These are phyloP conservation scores for Neurospora sp. DNA, from an alignment of 495 filamentous ascomycete genomes.

Conservation along the genomic window DNA sequence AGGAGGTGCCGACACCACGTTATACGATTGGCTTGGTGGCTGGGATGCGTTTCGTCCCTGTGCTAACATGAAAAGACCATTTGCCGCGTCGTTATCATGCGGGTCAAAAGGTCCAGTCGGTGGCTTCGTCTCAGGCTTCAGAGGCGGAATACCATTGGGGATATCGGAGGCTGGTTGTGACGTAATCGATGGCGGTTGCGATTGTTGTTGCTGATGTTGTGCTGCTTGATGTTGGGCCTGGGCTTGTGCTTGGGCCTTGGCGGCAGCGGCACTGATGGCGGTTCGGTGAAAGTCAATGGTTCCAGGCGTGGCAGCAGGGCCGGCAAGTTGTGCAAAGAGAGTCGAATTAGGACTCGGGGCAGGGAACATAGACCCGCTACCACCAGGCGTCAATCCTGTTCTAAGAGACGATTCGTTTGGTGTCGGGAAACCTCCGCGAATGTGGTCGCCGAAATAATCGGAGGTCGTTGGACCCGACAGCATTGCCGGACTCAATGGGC, in stretches of 20 bases:
- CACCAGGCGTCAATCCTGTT: slow-evolving; percentile 87
- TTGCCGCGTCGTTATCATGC: slow-evolving; percentile 91
- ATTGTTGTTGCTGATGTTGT: slow-evolving; percentile 37
- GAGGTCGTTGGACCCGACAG: slow-evolving; percentile 66
- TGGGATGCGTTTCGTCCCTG: slow-evolving; percentile 52
- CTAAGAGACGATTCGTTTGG: slow-evolving; percentile 94
- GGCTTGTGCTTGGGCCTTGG: slow-evolving; percentile 42
- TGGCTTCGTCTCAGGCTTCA: slow-evolving; percentile 36
- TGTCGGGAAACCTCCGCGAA: slow-evolving; percentile 79
- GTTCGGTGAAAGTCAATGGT: slow-evolving; percentile 94
- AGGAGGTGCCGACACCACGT: slow-evolving; percentile 18
- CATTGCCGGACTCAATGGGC: slow-evolving; percentile 95
- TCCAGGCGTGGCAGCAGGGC: slow-evolving; percentile 66
- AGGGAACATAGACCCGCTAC: slow-evolving; percentile 96
- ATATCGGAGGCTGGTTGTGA: slow-evolving; percentile 40
- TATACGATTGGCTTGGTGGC: slow-evolving; percentile 39
- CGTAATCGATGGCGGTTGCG: slow-evolving; percentile 22
- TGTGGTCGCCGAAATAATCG: slow-evolving; percentile 66
- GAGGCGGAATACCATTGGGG: slow-evolving; percentile 24
- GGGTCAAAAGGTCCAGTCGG: slow-evolving; percentile 59
- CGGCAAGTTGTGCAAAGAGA: slow-evolving; percentile 66
- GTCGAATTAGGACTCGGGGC: slow-evolving; percentile 79
- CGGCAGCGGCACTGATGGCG: slow-evolving; percentile 70
- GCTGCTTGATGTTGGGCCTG: slow-evolving; percentile 20
- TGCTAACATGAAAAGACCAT: slow-evolving; percentile 86